Percentiles rank a stretch among this genome's conserved stretches.
phyloP scores from a whole-genome alignment of 495 filamentous ascomycete species.

The Penicillium cinerascens region DNA sequence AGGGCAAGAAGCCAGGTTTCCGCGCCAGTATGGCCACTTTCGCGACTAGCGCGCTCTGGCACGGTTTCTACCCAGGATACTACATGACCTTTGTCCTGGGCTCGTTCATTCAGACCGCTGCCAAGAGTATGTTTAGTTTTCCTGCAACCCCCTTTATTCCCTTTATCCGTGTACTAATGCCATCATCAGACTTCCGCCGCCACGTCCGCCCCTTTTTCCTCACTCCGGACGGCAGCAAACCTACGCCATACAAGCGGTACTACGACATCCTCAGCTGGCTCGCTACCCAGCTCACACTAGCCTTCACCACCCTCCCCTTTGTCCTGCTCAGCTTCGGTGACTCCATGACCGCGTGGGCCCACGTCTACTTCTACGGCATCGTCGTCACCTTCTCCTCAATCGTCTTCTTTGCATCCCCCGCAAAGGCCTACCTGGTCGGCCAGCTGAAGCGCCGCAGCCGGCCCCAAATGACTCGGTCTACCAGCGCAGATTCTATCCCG shows the following conservation, averaged over 20 bases:
- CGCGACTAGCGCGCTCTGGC: conserved; percentile 91
- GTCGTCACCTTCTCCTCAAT: conserved; percentile 60
- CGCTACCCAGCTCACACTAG: conserved; percentile 76
- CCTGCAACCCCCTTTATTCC: neutral
- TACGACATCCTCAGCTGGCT: conserved; percentile 84
- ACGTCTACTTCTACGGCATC: conserved; percentile 86
- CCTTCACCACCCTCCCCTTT: conserved; percentile 80
- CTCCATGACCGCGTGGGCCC: conserved; percentile 70
- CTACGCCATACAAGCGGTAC: conserved; percentile 69
- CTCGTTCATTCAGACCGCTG: conserved; percentile 84
- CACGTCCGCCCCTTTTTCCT: conserved; percentile 92
- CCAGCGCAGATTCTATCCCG: conserved; percentile 31
- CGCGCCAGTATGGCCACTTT: conserved; percentile 93
- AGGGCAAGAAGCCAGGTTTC: conserved; percentile 95
- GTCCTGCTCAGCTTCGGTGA: conserved; percentile 66
- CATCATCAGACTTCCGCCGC: conserved; percentile 73
- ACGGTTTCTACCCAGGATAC: conserved; percentile 96
- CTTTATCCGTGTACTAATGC: conserved; percentile 1
- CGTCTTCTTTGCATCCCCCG: conserved; percentile 77
- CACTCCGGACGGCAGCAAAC: conserved; percentile 60
- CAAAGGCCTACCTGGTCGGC: conserved; percentile 56
- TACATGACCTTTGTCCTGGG: conserved; percentile 88
- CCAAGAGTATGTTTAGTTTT: conserved; percentile 68
- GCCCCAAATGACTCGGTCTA: conserved; percentile 25
- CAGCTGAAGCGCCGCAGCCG: conserved; percentile 56